Conservation (phyloP, 371 early-diverging fungal species). For the Phascolomyces articulosus region DNA sequence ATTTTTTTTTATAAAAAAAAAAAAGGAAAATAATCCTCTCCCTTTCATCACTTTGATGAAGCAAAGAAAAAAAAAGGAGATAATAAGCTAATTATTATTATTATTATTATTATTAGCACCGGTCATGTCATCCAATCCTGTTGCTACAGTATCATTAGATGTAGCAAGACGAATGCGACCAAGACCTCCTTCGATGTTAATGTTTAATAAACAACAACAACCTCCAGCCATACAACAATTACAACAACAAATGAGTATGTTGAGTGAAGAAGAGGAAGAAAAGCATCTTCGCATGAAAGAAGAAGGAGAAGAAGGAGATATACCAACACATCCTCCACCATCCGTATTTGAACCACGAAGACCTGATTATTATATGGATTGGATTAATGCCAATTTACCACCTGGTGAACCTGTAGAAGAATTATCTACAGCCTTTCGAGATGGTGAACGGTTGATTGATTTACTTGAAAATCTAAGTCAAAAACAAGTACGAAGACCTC, state of each 20-base stretch:
- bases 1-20: no score
- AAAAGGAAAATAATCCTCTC: no score
- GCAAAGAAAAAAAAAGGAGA: no score
- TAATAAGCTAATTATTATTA: background rate
- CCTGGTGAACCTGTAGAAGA: slow-evolving; percentile 40
- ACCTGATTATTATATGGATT: slow-evolving; percentile 44
- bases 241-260: slow-evolving; percentile 20
- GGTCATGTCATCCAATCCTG: slow-evolving; percentile 70
- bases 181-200: slow-evolving; percentile 64
- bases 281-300: background rate
- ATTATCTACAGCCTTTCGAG: slow-evolving; percentile 50
- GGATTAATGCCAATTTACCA: slow-evolving; percentile 59
- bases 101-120: slow-evolving; percentile 44
- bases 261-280: slow-evolving; percentile 32
- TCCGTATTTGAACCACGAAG: background rate
- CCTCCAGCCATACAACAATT: background rate
- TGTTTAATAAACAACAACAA: slow-evolving; percentile 42
- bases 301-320: no score
- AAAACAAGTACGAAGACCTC: slow-evolving; percentile 49
- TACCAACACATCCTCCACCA: no score
- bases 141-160: slow-evolving; percentile 64
- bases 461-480: slow-evolving; percentile 56
- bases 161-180: slow-evolving; percentile 68
- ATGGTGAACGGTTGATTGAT: slow-evolving; percentile 55
- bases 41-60: no score